Percentiles rank a stretch among this genome's conserved stretches.
Evolutionary conservation across 441 rosid species (phyloP).

Genomic region (Gossypium gossypioides): DNA sequence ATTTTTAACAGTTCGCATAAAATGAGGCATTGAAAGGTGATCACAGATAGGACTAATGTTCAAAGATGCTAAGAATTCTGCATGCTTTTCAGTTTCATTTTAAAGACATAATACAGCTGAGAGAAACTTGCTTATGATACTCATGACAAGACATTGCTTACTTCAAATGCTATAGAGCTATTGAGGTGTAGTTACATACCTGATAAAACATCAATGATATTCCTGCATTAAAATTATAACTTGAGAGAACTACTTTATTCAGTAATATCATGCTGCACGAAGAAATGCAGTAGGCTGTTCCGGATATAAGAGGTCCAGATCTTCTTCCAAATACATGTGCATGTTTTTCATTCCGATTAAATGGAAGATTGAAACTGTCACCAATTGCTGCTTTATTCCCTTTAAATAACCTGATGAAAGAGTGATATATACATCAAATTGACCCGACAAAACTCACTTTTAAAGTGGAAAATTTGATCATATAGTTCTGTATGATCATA

Average conservation of each 20-base stretch:
- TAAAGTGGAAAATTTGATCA: neutral
- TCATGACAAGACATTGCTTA: neutral
- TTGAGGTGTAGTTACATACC: conserved; percentile 30
- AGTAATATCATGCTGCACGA: conserved; percentile 85
- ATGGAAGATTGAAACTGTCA: conserved; percentile 19
- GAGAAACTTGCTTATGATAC: neutral
- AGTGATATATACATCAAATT: neutral
- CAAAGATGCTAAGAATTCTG: neutral
- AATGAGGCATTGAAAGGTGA: neutral
- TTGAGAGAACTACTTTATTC: conserved; percentile 71
- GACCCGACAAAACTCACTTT: neutral
- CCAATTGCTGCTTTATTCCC: conserved; percentile 28
- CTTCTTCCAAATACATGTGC: conserved; percentile 37
- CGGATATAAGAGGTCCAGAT: conserved; percentile 70
- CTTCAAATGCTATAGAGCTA: neutral
- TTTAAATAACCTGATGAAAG: conserved; percentile 44
- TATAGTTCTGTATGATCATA: neutral
- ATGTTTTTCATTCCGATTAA: conserved; percentile 31
- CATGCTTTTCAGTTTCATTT: neutral
- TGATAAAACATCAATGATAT: conserved; percentile 80
- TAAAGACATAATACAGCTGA: neutral
- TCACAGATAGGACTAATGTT: neutral
- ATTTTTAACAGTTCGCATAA: neutral
- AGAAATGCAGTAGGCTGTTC: conserved; percentile 78
- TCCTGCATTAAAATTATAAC: conserved; percentile 65